Evolutionary conservation across 2,329 filamentous ascomycete species (phyloP), one percentile per base, ranked within the genome.

Genomic region (Tolypocladium pustulatum): DNA sequence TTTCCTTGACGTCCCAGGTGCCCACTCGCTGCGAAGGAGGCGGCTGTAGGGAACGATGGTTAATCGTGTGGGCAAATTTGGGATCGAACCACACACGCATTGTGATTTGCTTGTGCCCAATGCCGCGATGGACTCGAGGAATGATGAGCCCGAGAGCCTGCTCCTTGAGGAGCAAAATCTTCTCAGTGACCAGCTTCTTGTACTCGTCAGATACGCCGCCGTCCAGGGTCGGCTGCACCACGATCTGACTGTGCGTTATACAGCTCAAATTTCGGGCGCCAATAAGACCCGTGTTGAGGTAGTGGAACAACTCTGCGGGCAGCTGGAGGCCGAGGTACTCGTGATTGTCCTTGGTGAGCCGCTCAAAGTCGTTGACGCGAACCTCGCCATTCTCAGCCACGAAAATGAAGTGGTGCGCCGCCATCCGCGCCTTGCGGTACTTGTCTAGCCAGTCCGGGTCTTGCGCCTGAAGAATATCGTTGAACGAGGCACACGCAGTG

Each of bases 241-340:
- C 75, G 59, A 96, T 83, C 69, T 93, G 86, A 63, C 88, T 85
- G 57, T 90, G 88, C 5, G 90, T 88, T 65, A 96, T 84, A 81
- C 87, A 93, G 70, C 88, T 90, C 15, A 96, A 81, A 41, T 96
- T 79, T 54, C 90, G 85, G 30, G 91, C 81, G 34, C 90, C 85
- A 63, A 97, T 84, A 51, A 97, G 76, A 38, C 91, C 94, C 56
- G 83, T 86, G 60, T 91, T 91, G 55, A 97, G 80, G 71, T 97
- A 97, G 72, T 91, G 89, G 70, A 93, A 92, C 22, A 97, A 79
- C 73, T 99, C 94, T 46, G 91, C 86, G 0, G 94, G 91, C 6
- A 99, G 79, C 60, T 92, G 88, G 60, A 95, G 84, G n/a, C 91
- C 91, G 61, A 97, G 84, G 69, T 97, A 92, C 67, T 93, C 87